Base-by-base conservation (phyloP, 345 rosid species). In the Barbarea vulgaris region DNA sequence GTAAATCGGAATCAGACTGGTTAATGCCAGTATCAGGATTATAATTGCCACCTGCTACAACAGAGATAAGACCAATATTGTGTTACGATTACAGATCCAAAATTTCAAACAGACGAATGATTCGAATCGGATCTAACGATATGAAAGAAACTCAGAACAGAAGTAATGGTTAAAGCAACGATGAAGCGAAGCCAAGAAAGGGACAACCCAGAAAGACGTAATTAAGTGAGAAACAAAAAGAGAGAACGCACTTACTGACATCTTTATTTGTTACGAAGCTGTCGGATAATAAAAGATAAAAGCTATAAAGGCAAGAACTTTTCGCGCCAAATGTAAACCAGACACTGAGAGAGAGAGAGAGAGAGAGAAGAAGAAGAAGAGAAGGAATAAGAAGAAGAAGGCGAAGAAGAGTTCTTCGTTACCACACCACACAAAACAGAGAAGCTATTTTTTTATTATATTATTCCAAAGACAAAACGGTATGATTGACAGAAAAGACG, bases 171-270 rank as follows among this genome's bases (percentile, higher is more conserved):
- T 4, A 13, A 9, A 21, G 34, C 33, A 72, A 62, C 5, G 25
- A 47, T 19, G 24, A 37, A 47, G 54, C 22, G 15, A 64, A 64
- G 30, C 44, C 6, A 1, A 76, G 75, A 76, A 50, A 69, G 74
- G 18, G 73, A 67, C 79, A 64, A 42, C 30, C 14, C 14, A 55
- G 73, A 55, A 69, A 9, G 9, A 39, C 42, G 36, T 76, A 60
- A 61, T 41, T 75, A 60, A 59, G 74, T 60, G 64, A 60, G 3
- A 66, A 47, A 34, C 59, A 55, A 54, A 74, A 74, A 66, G 54
- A 28, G 70, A 69, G 75, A 78, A 72, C 57, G 31, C 69, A 78
- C 81, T 78, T 78, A 78, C 81, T 78, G 81, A 73, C 81, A 78
- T 78, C 77, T 78, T 72, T 73, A 78, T 78, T 59, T 78, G 81